Evolutionary conservation across 192 early-diverging fungal species (phyloP).

Genomic region (Piromyces sp.): DNA sequence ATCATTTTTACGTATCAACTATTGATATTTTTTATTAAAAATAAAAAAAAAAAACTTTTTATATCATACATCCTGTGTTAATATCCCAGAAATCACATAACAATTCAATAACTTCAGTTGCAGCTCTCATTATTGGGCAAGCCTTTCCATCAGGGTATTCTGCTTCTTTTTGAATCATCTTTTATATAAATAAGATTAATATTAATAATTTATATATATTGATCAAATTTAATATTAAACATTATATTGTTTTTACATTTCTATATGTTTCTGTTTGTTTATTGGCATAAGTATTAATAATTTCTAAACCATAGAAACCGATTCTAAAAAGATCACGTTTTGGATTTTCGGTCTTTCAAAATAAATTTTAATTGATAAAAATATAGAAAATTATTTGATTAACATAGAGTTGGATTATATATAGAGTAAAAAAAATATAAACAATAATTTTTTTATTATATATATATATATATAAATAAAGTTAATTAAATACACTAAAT

Average conservation of each 20-base stretch:
- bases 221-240: too few species aligned
- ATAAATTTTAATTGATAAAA: too few species aligned
- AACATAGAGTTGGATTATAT: too few species aligned
- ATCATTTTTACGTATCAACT: too few species aligned
- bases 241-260: too few species aligned
- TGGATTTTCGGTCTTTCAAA: slow-evolving; percentile 31
- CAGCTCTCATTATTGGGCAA: slow-evolving; percentile 43
- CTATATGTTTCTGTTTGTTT: slow-evolving; percentile 18
- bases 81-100: slow-evolving; percentile 53
- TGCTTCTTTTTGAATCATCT: slow-evolving; percentile 19
- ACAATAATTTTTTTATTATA: too few species aligned
- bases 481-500: slow-evolving; percentile 49
- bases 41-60: too few species aligned
- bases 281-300: slow-evolving; percentile 33
- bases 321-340: slow-evolving; percentile 37
- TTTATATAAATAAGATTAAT: too few species aligned
- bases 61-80: slow-evolving; percentile 43
- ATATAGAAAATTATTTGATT: too few species aligned
- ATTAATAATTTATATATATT: too few species aligned
- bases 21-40: not conserved
- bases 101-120: slow-evolving; percentile 45
- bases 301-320: slow-evolving; percentile 45
- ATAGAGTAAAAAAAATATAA: too few species aligned
- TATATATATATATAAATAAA: not conserved
- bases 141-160: slow-evolving; percentile 9